Percentiles rank a stretch among this genome's conserved stretches.
Evolutionary conservation across 352 stramenopile genomes (phyloP).

Genomic region (Globisporangium radiosum): DNA sequence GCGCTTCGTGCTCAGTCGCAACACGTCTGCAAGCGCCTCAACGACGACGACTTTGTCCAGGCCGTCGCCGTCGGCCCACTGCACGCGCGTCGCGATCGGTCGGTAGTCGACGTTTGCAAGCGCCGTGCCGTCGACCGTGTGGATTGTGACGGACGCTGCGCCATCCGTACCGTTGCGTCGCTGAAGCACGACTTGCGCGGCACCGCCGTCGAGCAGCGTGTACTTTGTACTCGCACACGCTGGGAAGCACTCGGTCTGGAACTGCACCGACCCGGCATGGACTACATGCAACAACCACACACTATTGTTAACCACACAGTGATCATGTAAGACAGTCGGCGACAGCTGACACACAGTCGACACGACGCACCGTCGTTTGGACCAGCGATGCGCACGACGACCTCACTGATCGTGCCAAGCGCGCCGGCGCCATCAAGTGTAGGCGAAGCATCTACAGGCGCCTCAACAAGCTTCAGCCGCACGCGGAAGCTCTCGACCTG

Average conservation of each 20-base stretch:
- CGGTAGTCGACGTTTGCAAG: conserved; percentile 44
- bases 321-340: neutral
- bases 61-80: conserved; percentile 47
- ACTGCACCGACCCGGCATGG: conserved; percentile 41
- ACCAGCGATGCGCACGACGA: conserved; percentile 46
- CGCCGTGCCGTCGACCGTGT: conserved; percentile 40
- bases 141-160: conserved; percentile 29
- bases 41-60: conserved; percentile 46
- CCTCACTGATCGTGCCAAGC: conserved; percentile 33
- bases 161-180: conserved; percentile 49
- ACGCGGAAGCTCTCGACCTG: conserved; percentile 41
- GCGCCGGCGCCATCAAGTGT: conserved; percentile 17
- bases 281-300: conserved; percentile 8
- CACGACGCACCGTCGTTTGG: conserved; percentile 37
- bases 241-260: conserved; percentile 64
- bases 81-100: conserved; percentile 22
- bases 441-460: conserved; percentile 8
- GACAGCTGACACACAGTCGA: too few species aligned
- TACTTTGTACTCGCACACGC: conserved; percentile 45
- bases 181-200: conserved; percentile 44
- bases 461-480: conserved; percentile 24
- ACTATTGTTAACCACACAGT: neutral
- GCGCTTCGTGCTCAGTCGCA: conserved; percentile 20
- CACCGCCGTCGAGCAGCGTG: conserved; percentile 30
- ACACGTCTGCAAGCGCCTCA: conserved; percentile 23